A percentile compares a stretch with the other conserved stretches of the same genome.
phyloP scores from a whole-genome alignment of 306 rosid species.

The Luffa aegyptiaca region DNA sequence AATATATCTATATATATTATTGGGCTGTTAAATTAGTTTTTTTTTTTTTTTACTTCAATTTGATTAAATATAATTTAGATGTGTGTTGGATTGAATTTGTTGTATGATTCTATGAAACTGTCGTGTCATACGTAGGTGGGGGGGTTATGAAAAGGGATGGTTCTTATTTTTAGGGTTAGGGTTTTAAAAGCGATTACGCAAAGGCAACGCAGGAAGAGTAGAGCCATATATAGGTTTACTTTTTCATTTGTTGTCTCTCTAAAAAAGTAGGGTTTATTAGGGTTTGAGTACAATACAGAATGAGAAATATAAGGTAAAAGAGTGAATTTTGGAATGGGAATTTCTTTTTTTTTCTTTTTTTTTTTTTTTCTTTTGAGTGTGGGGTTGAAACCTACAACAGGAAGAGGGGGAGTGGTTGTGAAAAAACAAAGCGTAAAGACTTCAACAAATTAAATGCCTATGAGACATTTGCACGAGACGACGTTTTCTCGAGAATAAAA shows the following conservation, averaged over 20 bases:
- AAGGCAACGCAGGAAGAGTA: background rate
- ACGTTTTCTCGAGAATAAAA: background rate
- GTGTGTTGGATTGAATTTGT: background rate
- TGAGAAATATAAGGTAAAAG: background rate
- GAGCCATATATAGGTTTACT: background rate
- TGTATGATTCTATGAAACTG: background rate
- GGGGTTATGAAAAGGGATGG: background rate
- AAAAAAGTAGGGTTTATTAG: background rate
- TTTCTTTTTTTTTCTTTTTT: background rate
- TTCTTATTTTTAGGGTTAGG: background rate
- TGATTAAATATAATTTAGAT: background rate
- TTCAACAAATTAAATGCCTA: background rate
- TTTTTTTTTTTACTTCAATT: no score
- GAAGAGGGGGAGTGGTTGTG: background rate
- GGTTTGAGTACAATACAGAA: background rate
- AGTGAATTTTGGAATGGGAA: background rate
- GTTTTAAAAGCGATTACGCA: slow-evolving; percentile 1
- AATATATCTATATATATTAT: background rate
- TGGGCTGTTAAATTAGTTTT: background rate
- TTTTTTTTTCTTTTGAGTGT: background rate
- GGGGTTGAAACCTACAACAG: background rate
- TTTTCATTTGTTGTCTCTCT: background rate
- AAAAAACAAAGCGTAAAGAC: background rate
- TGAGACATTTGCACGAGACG: background rate
- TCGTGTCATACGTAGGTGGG: background rate